phyloP scores from a whole-genome alignment of 805 yeast species.

The Ogataea salicorniae region DNA sequence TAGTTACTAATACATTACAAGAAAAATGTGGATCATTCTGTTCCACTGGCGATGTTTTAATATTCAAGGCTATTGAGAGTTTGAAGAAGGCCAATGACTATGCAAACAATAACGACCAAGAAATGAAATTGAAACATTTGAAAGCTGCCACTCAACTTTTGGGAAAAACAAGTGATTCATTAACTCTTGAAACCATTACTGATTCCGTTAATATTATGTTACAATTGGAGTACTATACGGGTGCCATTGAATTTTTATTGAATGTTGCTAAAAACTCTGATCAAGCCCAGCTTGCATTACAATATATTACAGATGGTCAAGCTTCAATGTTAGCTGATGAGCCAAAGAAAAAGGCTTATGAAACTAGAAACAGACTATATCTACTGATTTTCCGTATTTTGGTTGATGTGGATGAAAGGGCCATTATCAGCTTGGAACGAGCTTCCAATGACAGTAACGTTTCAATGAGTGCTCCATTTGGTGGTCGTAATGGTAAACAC shows the following conservation, averaged over 20 bases:
- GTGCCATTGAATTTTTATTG: slow-evolving; percentile 78
- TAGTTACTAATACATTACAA: slow-evolving; percentile 81
- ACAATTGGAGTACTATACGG: slow-evolving; percentile 71
- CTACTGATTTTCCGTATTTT: slow-evolving; percentile 71
- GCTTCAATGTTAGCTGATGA: slow-evolving; percentile 34
- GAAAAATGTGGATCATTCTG: slow-evolving; percentile 94
- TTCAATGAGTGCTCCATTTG: slow-evolving; percentile 10
- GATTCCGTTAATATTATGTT: slow-evolving; percentile 78
- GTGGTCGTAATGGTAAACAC: slow-evolving; percentile 6
- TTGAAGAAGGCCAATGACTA: slow-evolving; percentile 79
- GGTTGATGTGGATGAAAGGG: slow-evolving; percentile 62
- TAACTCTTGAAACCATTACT: slow-evolving; percentile 72
- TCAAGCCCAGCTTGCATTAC: slow-evolving; percentile 51
- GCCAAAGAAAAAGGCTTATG: slow-evolving; percentile 45
- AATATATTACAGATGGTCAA: slow-evolving; percentile 41
- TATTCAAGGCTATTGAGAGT: slow-evolving; percentile 91
- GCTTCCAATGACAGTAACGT: slow-evolving; percentile 15
- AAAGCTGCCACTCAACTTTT: slow-evolving; percentile 70
- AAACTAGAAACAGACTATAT: slow-evolving; percentile 56
- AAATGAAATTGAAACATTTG: slow-evolving; percentile 58
- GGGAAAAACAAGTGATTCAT: slow-evolving; percentile 71
- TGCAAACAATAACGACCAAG: slow-evolving; percentile 66
- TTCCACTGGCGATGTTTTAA: slow-evolving; percentile 86
- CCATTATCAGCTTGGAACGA: slow-evolving; percentile 38
- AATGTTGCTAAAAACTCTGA: slow-evolving; percentile 70